Conservation (phyloP, 441 rosid genomes). For the Adansonia gregorii region DNA sequence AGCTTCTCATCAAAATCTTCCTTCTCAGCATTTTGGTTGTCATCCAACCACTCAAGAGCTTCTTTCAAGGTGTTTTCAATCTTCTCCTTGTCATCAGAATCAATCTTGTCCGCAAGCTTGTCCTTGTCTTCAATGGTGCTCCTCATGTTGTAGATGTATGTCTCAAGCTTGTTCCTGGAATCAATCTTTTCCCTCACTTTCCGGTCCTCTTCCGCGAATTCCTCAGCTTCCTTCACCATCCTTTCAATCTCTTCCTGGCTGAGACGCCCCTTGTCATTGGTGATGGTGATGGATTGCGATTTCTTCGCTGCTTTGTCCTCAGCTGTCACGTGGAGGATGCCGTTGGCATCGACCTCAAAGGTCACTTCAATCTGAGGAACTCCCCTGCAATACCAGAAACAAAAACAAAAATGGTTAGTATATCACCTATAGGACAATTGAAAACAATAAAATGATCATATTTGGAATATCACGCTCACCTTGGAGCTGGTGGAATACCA, state of each 20-base stretch:
- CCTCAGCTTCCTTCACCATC: constrained; percentile 56
- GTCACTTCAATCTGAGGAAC: constrained; percentile 58
- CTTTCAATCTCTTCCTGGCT: constrained; percentile 55
- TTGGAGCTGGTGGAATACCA: constrained; percentile 62
- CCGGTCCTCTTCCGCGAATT: constrained; percentile 50
- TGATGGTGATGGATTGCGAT: constrained; percentile 48
- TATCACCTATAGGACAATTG: background rate
- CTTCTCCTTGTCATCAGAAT: constrained; percentile 44
- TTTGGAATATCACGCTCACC: constrained; percentile 30
- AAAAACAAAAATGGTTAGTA: background rate
- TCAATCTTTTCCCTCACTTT: constrained; percentile 49
- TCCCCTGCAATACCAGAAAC: constrained; percentile 38
- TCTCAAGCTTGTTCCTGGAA: constrained; percentile 51
- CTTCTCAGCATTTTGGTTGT: constrained; percentile 44
- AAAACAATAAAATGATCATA: background rate
- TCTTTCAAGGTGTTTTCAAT: constrained; percentile 38
- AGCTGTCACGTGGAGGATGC: constrained; percentile 53
- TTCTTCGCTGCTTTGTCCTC: constrained; percentile 55
- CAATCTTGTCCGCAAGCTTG: constrained; percentile 44
- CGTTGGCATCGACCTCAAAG: constrained; percentile 54
- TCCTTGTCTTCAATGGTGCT: constrained; percentile 42
- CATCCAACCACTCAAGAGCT: constrained; percentile 51
- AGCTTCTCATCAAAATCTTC: constrained; percentile 51
- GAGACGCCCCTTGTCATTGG: constrained; percentile 49
- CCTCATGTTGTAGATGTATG: constrained; percentile 51